A percentile compares a stretch with the other conserved stretches of the same genome.
phyloP scores from a whole-genome alignment of 2,329 filamentous ascomycete species.

The Xylariaceae sp. region DNA sequence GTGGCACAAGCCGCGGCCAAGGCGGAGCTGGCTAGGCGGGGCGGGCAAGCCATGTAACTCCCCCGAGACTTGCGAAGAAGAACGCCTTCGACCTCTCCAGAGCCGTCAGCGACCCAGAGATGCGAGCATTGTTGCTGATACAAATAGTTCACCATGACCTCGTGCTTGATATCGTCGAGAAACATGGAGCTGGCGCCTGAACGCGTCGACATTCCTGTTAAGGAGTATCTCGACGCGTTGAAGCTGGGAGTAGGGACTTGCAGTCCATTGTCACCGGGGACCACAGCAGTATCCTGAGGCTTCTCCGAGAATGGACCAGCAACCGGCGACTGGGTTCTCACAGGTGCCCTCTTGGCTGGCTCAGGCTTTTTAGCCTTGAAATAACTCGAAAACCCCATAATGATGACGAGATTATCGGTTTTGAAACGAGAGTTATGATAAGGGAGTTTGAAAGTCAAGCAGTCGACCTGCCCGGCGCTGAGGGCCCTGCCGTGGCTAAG shows the following conservation, averaged over 20 bases:
- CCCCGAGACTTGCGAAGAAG: conserved; percentile 62
- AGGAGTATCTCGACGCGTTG: conserved; percentile 47
- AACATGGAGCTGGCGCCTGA: conserved; percentile 48
- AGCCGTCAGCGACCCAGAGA: conserved; percentile 67
- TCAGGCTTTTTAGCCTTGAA: conserved; percentile 52
- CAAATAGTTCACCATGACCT: conserved; percentile 78
- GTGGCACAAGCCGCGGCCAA: conserved; percentile 60
- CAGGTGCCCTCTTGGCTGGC: conserved; percentile 22
- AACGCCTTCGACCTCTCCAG: conserved; percentile 65
- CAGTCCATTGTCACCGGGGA: conserved; percentile 42
- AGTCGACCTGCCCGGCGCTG: conserved; percentile 9
- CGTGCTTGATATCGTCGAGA: conserved; percentile 69
- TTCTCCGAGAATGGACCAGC: conserved; percentile 34
- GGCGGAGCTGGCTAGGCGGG: conserved; percentile 54
- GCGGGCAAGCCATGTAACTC: conserved; percentile 68
- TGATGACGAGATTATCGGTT: too few species aligned
- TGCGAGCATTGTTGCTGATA: conserved; percentile 73
- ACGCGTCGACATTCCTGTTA: conserved; percentile 42
- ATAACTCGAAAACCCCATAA: conserved; percentile 58
- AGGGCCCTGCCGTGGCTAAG: conserved; percentile 1
- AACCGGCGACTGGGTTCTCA: conserved; percentile 22
- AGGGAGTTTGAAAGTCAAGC: conserved; percentile 3
- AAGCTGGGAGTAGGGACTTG: conserved; percentile 44
- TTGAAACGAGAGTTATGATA: neutral
- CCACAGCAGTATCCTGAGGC: conserved; percentile 22